Conservation (phyloP, 2,329 filamentous ascomycete genomes). For the Fusarium staphyleae region DNA sequence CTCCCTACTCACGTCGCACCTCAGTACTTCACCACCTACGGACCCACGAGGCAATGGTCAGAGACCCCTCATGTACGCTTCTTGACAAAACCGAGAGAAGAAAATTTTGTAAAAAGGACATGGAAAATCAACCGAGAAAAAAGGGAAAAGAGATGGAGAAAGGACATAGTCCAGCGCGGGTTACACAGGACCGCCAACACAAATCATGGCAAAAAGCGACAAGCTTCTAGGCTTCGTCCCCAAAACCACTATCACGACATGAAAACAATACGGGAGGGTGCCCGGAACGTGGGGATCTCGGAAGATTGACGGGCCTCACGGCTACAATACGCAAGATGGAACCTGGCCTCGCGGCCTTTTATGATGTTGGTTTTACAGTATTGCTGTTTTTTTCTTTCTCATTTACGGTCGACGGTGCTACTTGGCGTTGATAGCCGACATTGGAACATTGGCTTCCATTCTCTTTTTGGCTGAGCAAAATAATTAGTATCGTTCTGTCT, state of each 20-base stretch:
- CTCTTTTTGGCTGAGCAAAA: conserved; percentile 6
- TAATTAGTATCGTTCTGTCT: neutral
- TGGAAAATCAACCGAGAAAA: conserved; percentile 23
- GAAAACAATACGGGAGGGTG: conserved; percentile 26
- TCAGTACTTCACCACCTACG: conserved; percentile 1
- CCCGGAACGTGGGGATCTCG: conserved; percentile 34
- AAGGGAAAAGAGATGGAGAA: conserved; percentile 16
- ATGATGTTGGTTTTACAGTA: conserved; percentile 22
- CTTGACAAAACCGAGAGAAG: conserved; percentile 15
- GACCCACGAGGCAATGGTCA: neutral
- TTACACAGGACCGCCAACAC: conserved; percentile 41
- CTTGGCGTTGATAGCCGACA: conserved; percentile 33
- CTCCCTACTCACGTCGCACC: neutral
- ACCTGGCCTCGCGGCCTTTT: conserved; percentile 40
- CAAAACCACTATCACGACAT: conserved; percentile 23
- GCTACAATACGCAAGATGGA: conserved; percentile 41
- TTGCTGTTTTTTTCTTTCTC: conserved; percentile 26
- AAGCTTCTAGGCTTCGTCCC: conserved; percentile 20
- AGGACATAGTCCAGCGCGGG: conserved; percentile 39
- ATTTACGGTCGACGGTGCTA: conserved; percentile 25
- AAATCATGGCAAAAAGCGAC: conserved; percentile 11
- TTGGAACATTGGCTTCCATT: conserved; percentile 12
- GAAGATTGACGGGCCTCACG: conserved; percentile 43
- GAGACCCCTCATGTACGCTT: conserved; percentile 7
- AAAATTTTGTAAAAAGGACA: conserved; percentile 5